Conservation (phyloP, 371 early-diverging fungal species). For the Mucor irregularis region DNA sequence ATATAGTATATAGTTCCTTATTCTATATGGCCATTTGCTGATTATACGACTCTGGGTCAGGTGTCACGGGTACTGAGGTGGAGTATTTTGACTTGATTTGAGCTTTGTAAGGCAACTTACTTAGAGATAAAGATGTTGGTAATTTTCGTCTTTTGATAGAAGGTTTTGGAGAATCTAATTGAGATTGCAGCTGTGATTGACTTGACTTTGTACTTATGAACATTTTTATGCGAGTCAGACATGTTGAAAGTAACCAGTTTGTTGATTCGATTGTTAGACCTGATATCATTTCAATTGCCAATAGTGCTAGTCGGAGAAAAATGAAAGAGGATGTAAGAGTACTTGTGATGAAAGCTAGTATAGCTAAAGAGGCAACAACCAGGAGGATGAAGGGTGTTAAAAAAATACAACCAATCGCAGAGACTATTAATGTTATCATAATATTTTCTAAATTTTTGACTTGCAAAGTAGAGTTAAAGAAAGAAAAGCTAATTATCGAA, state of each 20-base stretch:
- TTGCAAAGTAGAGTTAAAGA: neutral
- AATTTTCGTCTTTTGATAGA: constrained; percentile 14
- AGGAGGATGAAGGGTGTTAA: constrained; percentile 22
- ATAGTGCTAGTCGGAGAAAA: constrained; percentile 23
- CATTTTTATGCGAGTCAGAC: constrained; percentile 7
- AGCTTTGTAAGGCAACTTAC: constrained; percentile 20
- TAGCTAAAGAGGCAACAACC: constrained; percentile 9
- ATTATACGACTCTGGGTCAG: constrained; percentile 22
- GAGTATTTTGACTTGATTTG: constrained; percentile 23
- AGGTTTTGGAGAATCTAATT: too few species aligned
- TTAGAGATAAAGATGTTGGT: constrained; percentile 18
- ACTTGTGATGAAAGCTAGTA: constrained; percentile 23
- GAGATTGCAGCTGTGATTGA: too few species aligned
- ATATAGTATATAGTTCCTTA: neutral
- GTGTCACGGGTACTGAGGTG: constrained; percentile 23
- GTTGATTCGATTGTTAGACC: constrained; percentile 29
- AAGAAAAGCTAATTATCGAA: neutral
- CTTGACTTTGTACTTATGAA: neutral
- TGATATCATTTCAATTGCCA: constrained; percentile 27
- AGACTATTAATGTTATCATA: constrained; percentile 10
- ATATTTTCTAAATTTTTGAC: too few species aligned
- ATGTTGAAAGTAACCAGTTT: constrained; percentile 24
- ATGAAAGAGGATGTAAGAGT: constrained; percentile 32
- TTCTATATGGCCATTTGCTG: constrained; percentile 12
- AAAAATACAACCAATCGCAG: constrained; percentile 15